Conservation (phyloP, 768 basidiomycete species). For the Polyporus arcularius region DNA sequence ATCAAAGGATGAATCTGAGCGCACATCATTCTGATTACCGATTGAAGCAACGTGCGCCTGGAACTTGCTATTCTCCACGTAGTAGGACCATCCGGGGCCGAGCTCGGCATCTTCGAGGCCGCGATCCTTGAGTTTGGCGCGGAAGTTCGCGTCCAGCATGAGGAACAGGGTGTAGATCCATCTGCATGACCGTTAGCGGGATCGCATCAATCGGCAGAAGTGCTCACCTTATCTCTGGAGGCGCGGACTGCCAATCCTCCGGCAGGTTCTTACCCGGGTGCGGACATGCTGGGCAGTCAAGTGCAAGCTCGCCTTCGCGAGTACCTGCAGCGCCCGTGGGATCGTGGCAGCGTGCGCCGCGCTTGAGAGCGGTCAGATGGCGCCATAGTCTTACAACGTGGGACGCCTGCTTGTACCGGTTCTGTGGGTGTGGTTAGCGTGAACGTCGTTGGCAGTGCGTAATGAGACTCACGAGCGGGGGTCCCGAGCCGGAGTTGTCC, state of each 20-base stretch:
- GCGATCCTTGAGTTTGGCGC: slow-evolving; percentile 18
- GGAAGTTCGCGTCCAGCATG: slow-evolving; percentile 33
- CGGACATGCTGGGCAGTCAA: slow-evolving; percentile 30
- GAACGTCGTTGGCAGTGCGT: no score
- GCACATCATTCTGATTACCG: slow-evolving; percentile 24
- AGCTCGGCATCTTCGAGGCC: slow-evolving; percentile 1
- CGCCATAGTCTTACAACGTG: slow-evolving; percentile 19
- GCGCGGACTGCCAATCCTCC: slow-evolving; percentile 17
- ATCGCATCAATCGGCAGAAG: no score
- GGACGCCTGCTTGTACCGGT: slow-evolving; percentile 16
- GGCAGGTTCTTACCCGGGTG: slow-evolving; percentile 23
- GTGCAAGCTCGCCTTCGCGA: slow-evolving; percentile 12
- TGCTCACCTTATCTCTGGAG: no score
- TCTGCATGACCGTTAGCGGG: no score
- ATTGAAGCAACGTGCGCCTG: slow-evolving; percentile 19
- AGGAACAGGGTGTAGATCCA: slow-evolving; percentile 29
- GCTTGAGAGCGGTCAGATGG: slow-evolving; percentile 23
- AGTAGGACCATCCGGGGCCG: slow-evolving; percentile 28
- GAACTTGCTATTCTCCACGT: slow-evolving; percentile 25
- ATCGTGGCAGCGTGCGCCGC: slow-evolving; percentile 23
- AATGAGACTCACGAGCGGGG: no score
- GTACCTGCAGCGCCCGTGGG: slow-evolving; percentile 13
- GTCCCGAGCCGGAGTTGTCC: no score
- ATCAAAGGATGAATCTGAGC: no score
- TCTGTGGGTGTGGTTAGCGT: no score